phyloP scores from a whole-genome alignment of 495 filamentous ascomycete genomes.

The Lasiosphaeria miniovina region DNA sequence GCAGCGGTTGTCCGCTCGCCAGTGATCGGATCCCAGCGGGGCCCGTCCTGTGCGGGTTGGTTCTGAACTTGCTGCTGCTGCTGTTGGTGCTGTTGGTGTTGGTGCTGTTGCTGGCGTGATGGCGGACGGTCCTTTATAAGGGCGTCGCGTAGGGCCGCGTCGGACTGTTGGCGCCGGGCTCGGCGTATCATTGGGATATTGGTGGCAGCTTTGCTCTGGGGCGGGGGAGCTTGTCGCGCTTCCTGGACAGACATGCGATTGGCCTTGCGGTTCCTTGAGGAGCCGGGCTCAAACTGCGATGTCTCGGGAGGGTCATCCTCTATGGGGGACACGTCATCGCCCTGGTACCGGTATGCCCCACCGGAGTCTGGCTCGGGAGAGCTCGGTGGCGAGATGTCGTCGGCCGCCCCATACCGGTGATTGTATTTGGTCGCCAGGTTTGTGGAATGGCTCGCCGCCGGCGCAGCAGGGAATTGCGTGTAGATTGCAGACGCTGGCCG shows the following conservation, averaged over 20 bases:
- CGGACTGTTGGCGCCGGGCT: conserved; percentile 43
- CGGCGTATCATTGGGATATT: conserved; percentile 52
- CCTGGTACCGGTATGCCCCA: conserved; percentile 24
- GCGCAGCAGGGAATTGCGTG: conserved; percentile 31
- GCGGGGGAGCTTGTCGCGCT: conserved; percentile 14
- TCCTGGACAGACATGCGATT: conserved; percentile 6
- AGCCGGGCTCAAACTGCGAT: conserved; percentile 23
- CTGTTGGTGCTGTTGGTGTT: conserved; percentile 1
- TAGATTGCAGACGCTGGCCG: conserved; percentile 42
- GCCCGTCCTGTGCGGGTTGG: conserved; percentile 23
- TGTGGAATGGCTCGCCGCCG: conserved; percentile 28
- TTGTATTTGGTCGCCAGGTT: conserved; percentile 32
- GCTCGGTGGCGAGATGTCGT: conserved; percentile 47
- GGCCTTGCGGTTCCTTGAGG: conserved; percentile 15
- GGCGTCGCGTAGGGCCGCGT: conserved; percentile 35
- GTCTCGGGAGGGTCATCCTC: conserved; percentile 42
- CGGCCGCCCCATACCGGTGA: conserved; percentile 32
- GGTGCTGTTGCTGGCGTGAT: conserved; percentile 25
- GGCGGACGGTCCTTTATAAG: conserved; percentile 30
- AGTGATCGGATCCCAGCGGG: conserved; percentile 48
- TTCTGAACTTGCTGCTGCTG: conserved; percentile 24
- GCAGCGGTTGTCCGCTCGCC: conserved; percentile 47
- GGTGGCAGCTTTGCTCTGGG: conserved; percentile 24
- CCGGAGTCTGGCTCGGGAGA: conserved; percentile 39
- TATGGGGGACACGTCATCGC: conserved; percentile 53